These are phyloP conservation scores for Pneumocystis carinii DNA, from an alignment of 1,139 yeast genomes.

Conservation along the genomic window DNA sequence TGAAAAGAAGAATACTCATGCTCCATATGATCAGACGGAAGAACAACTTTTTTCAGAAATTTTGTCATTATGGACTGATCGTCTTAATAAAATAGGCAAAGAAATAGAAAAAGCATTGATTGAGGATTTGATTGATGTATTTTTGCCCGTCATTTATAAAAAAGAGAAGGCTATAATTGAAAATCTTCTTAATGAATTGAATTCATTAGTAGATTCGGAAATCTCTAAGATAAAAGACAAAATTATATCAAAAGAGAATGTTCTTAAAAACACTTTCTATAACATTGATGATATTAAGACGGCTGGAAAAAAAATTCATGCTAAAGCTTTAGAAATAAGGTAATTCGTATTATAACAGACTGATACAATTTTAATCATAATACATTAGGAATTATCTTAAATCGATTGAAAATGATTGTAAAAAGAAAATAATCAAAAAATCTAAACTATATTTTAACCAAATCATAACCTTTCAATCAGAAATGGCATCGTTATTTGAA, in stretches of 20 bases:
- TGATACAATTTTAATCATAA: background rate
- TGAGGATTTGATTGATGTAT: background rate
- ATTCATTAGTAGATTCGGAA: background rate
- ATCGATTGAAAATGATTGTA: background rate
- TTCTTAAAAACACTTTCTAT: background rate
- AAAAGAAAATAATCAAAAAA: background rate
- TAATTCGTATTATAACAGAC: background rate
- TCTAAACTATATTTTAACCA: background rate
- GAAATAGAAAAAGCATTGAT: background rate
- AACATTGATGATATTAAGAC: background rate
- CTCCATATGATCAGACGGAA: background rate
- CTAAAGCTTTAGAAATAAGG: background rate
- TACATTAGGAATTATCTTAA: background rate
- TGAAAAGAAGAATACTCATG: background rate
- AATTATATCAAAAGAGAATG: background rate
- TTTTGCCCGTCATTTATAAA: background rate
- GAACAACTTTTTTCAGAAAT: background rate
- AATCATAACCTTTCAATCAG: background rate
- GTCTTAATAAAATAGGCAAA: background rate
- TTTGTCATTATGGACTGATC: background rate
- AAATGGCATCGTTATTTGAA: background rate
- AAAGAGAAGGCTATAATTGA: background rate
- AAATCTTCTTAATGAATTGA: background rate
- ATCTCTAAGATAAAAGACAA: background rate
- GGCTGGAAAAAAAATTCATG: background rate